A percentile compares a stretch with the other conserved stretches of the same genome.
Conservation (phyloP, 805 yeast species). For the Pichia kluyveri region DNA sequence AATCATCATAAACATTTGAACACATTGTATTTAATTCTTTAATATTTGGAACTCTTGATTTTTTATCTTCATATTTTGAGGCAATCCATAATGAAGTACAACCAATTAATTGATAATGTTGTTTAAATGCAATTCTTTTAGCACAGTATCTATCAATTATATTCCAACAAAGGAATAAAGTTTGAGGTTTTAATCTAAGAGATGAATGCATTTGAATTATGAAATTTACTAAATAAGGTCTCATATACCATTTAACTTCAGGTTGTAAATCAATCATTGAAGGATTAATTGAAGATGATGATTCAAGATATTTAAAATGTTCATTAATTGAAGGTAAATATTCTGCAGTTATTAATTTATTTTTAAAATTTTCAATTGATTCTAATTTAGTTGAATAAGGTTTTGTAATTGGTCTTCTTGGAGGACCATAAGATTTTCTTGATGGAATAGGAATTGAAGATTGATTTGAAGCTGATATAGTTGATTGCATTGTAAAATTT, state of each 20-base stretch:
- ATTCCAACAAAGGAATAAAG: constrained; percentile 58
- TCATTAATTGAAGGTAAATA: constrained; percentile 31
- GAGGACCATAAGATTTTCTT: constrained; percentile 25
- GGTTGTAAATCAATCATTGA: constrained; percentile 77
- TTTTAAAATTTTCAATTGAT: constrained; percentile 36
- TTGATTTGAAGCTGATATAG: neutral
- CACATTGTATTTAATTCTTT: constrained; percentile 48
- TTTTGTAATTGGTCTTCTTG: constrained; percentile 20
- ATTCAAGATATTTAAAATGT: constrained; percentile 34
- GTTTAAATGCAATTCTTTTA: constrained; percentile 71
- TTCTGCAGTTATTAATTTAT: constrained; percentile 34
- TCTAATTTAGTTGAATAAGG: constrained; percentile 38
- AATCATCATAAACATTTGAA: constrained; percentile 44
- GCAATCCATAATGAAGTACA: constrained; percentile 92
- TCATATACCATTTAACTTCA: constrained; percentile 63
- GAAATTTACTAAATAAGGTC: constrained; percentile 73
- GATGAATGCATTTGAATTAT: constrained; percentile 57
- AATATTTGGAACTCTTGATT: constrained; percentile 47
- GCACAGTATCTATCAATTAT: constrained; percentile 89
- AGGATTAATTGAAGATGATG: constrained; percentile 33
- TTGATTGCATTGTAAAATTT: neutral
- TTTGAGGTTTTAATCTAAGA: constrained; percentile 56
- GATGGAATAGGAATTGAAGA: neutral
- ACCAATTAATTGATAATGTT: constrained; percentile 84
- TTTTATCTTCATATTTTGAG: constrained; percentile 65